Percentiles rank a stretch among this genome's conserved stretches.
These are phyloP conservation scores for Nemophila menziesii DNA, from an alignment of 257 asterid genomes.

Conservation along the genomic window DNA sequence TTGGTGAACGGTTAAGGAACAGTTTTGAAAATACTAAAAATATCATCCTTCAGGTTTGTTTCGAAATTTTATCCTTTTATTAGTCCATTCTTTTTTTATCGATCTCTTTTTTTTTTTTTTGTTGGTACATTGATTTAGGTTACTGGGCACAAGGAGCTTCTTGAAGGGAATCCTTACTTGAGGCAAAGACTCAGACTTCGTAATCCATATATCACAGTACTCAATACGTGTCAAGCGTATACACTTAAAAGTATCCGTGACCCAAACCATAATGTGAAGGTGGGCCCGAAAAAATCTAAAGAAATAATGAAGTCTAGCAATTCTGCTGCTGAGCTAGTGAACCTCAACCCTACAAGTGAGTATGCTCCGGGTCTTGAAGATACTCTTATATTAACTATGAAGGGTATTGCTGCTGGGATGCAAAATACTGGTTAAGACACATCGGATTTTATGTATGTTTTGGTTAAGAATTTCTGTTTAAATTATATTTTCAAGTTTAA, in stretches of 20 bases:
- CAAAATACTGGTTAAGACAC: slow-evolving; percentile 12
- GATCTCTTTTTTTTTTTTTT: neutral
- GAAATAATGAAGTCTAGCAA: slow-evolving; percentile 45
- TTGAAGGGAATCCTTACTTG: slow-evolving; percentile 90
- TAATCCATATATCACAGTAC: slow-evolving; percentile 75
- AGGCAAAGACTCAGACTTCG: slow-evolving; percentile 84
- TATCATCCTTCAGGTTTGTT: slow-evolving; percentile 59
- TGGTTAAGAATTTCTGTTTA: neutral
- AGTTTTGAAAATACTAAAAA: slow-evolving; percentile 54
- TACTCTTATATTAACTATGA: slow-evolving; percentile 87
- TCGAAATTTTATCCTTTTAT: neutral
- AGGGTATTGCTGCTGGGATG: slow-evolving; percentile 90
- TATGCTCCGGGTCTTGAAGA: slow-evolving; percentile 88
- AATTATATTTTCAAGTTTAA: no score
- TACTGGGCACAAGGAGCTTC: slow-evolving; percentile 80
- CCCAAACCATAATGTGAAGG: slow-evolving; percentile 53
- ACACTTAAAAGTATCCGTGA: slow-evolving; percentile 77
- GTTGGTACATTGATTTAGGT: no score
- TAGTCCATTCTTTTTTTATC: neutral
- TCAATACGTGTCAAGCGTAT: slow-evolving; percentile 63
- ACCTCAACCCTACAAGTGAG: slow-evolving; percentile 72
- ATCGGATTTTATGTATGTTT: neutral
- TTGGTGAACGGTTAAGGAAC: slow-evolving; percentile 56
- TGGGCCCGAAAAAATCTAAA: slow-evolving; percentile 58
- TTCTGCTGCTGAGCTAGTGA: slow-evolving; percentile 75